Base-by-base conservation (phyloP, 345 rosid species). In the Aquilaria yunnanensis region DNA sequence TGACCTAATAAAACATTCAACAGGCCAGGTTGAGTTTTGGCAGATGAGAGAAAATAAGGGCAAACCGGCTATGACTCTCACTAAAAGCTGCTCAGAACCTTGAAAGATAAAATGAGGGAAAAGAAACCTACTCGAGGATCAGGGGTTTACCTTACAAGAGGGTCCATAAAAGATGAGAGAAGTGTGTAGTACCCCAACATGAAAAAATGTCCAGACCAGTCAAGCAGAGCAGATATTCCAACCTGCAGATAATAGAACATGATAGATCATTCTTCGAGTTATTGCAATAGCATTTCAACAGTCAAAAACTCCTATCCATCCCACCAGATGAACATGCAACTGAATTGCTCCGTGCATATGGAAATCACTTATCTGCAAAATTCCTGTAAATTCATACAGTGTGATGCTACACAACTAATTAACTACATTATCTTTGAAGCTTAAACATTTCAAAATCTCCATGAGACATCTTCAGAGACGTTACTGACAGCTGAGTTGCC, bases 161-260 rank as follows among this genome's bases (percentile, higher is more conserved):
- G 97, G 70, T 88, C 94, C 41, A 81, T 74, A 61, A 65, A 87
- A 68, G 84, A 78, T 6, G 94, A 86, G 67, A 90, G 96, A 69
- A 93, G 74, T 1, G 98, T 90, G 67, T 90, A 93, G 60, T 69
- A 83, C 31, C 95, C 88, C 55, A 93, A 81, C 92, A 93, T 80
- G 80, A 86, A 79, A 75, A 84, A 90, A 70, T 90, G 96, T 58
- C 79, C 82, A 31, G 81, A 83, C 97, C 98, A 93, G 67, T 90
- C 89, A 0, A 90, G 75, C 56, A 93, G 90, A 68, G 80, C 90
- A 32, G 83, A 84, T 51, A 85, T 71, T 14, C 93, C 96, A 45
- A 90, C 98, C 96, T 90, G 83, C 66, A 43, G 63, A 55, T 45
- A n/a, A 57, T 33, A 52, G 60, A 67, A 61, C 60, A 6, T 47